Base-by-base conservation (phyloP, 257 asterid genomes). In the Nicotiana tomentosiformis region DNA sequence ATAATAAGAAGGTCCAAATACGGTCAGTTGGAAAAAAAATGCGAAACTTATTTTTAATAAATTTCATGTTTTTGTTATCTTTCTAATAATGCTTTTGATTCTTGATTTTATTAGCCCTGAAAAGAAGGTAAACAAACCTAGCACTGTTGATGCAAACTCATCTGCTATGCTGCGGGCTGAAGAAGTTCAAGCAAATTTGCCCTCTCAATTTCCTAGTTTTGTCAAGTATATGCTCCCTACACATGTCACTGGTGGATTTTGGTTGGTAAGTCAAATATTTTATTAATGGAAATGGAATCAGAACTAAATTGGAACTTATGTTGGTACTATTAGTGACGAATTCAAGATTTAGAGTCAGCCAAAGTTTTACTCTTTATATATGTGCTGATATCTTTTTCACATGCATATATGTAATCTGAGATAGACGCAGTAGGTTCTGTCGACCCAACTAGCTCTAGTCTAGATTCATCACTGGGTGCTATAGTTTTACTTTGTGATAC, bases 231-330 rank as follows among this genome's bases (percentile, higher is more conserved):
- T 92, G 95, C 90, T 86, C 67, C 88, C 82, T 86, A 89, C 93
- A 62, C 93, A 91, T 85, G 88, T 91, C 29, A 85, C 90, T 12
- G 89, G 90, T 30, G 91, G 90, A 70, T 92, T 88, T 87, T 89
- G 92, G 88, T 82, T 92, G 93, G 97, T 92, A 84, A 84, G 93
- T 85, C 20, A 66, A 76, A 61, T 14, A 26, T 69, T 49, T 53
- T 23, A 46, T 67, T 56, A 26, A 46, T 35, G 39, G 26, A 39
- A 26, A 46, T 35, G 39, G 26, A 39, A 7, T 14, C 4, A 79
- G 23, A 37, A 14, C 11, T 10, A 70, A 8, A 20, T 43, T 70
- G 14, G 32, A 7, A 11, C 5, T 78, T 0, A 0, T 35, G 43
- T 60, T 37, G 17, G 20, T 79, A 5, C 57, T 30, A 15, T 55